Base-by-base conservation (phyloP, 1,284 basidiomycete species). In the Cutaneotrichosporon cyanovorans region DNA sequence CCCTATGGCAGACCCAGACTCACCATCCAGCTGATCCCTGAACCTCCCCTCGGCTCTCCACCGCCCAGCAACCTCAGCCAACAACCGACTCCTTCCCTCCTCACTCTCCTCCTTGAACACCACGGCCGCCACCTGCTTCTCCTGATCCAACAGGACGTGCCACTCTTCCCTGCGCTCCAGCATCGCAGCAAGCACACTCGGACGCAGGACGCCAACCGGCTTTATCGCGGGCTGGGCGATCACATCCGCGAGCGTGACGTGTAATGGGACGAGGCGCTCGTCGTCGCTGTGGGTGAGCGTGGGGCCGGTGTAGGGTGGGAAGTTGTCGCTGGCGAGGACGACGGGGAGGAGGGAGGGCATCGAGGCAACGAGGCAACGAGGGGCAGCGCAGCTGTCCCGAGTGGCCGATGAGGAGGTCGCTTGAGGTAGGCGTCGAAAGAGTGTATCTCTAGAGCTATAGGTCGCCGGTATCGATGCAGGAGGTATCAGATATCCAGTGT, bases 281-380 rank as follows among this genome's bases (percentile, higher is more conserved):
- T 23, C 35, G 6, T 45, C 40, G 19, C 15, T n/a, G 25, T 37
- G 37, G 3, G 46, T 44, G 0, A 62, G 66, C 14, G 30, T 16
- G 14, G 43, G 40, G n/a, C 45, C 30, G 30, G 35, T 32, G 32
- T 32, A 48, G 3, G 41, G n/a, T 5, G 76, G 65, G 46, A 80
- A 80, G 63, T 84, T 85, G 68, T 85, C 79, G 64, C 81, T 83
- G 15, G 71, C 66, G 37, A 77, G 71, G 40, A 86, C 69, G 49
- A 85, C 59, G 20, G 81, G 74, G 31, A 85, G 75, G 53, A 82
- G 79, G 5, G 66, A 62, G 10, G 40, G 16, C 18, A 34, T 16
- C 10, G 42, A 15, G 36, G 35, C 23, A 28, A 19, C 15, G 33
- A n/a, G n/a, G n/a, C n/a, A n/a, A n/a, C n/a, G n/a, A n/a, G n/a